Evolutionary conservation across 352 stramenopile genomes (phyloP), one percentile per base, ranked within the genome.

Genomic region (Phytophthora vignae): DNA sequence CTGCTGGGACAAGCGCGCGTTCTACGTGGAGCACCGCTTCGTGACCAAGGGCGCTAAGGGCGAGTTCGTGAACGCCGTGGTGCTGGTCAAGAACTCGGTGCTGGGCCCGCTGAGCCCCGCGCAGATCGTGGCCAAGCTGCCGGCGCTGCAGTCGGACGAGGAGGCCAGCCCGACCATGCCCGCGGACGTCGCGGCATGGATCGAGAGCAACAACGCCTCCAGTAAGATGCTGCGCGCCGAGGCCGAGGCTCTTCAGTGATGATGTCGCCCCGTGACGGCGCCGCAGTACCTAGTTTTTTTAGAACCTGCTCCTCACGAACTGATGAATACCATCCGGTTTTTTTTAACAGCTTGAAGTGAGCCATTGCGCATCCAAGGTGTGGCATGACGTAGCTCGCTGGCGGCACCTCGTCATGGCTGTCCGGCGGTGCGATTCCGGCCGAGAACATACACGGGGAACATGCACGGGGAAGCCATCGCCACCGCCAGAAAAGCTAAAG

Each of bases 11-110:
- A 74, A 85, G 40, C 83, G 85, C 25, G 87, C 90, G 2, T 96
- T 96, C 71, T 96, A 96, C 74, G 76, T 96, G 3, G 90, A 96
- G 72, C 90, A 96, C 48, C 87, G 87, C 19, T 96, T 96, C 60
- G 83, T 92, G 57, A 95, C 86, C 17, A 72, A 75, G 33, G 48
- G 60, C 15, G 29, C 46, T 40, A 69, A 66, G 29, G 64, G 65
- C 19, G 61, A 73, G n/a, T 96, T 96, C 69, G 78, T 96, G 21
- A 87, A 96, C 65, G 88, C 88, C n/a, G 86, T 96, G 60, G 76
- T 96, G 27, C 63, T 95, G n/a, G 90, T 96, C 21, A 96, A 96
- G 81, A 96, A 96, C 78, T 90, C 70, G 4, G 88, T 96, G 50
- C 55, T 96, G 17, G 90, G 90, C 9, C 66, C 74, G n/a, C 71